Conservation (phyloP, 1,139 yeast species). For the Pichia sp. region DNA sequence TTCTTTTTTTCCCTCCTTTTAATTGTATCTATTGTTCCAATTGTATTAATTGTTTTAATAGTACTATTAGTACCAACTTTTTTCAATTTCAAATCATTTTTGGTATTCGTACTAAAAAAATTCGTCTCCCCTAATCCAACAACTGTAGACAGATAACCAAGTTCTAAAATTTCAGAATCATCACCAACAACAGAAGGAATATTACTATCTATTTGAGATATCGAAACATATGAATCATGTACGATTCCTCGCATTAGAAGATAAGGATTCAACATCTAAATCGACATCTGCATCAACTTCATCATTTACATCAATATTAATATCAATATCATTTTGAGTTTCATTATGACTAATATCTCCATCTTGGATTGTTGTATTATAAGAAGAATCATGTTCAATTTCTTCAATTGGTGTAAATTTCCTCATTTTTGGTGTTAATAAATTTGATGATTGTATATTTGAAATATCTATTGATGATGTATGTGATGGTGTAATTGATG, state of each 20-base stretch:
- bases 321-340: neutral
- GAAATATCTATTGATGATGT: constrained; percentile 4
- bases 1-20: constrained; percentile 5
- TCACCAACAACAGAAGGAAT: no score
- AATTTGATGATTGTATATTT: no score
- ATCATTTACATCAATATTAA: neutral
- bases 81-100: constrained; percentile 1
- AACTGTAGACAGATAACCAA: constrained; percentile 25
- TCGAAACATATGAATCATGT: neutral
- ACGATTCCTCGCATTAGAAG: no score
- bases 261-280: no score
- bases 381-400: no score
- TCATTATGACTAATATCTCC: no score
- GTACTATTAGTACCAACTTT: constrained; percentile 2
- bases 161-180: constrained; percentile 6
- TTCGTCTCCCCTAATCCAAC: constrained; percentile 29
- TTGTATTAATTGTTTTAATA: constrained; percentile 8
- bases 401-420: no score
- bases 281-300: neutral
- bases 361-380: no score
- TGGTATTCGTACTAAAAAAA: constrained; percentile 21
- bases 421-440: no score
- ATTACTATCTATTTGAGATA: constrained; percentile 4
- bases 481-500: constrained; percentile 1
- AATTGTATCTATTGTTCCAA: neutral